Conservation (phyloP, 1,284 basidiomycete genomes). For the Cryptococcus sp. region DNA sequence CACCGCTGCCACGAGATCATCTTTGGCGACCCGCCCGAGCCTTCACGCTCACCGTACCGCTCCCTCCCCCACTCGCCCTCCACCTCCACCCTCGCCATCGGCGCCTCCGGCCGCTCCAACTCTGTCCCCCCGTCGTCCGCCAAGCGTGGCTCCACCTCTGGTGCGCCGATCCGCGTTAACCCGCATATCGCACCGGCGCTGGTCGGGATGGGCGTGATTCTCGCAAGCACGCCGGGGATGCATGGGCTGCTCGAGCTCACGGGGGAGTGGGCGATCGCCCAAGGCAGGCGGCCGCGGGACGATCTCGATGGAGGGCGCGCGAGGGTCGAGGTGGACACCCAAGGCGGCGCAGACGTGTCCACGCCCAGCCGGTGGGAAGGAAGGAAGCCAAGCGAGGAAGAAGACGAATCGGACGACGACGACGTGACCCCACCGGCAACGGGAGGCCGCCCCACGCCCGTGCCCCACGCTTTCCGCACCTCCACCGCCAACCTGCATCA, state of each 20-base stretch:
- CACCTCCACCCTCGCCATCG: conserved; percentile 11
- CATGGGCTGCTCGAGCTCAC: conserved; percentile 67
- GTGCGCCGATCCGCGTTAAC: conserved; percentile 70
- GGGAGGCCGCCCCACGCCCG: conserved; percentile 7
- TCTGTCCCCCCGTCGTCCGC: neutral
- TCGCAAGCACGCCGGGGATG: conserved; percentile 74
- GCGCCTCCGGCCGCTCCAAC: neutral
- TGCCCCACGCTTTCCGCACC: conserved; percentile 1
- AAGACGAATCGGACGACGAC: conserved; percentile 51
- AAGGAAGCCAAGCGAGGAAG: conserved; percentile 10
- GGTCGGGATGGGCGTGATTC: conserved; percentile 78
- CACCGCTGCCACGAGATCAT: conserved; percentile 96
- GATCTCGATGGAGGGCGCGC: conserved; percentile 34
- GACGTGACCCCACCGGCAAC: conserved; percentile 19
- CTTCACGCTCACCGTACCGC: conserved; percentile 60
- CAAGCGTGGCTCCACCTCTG: conserved; percentile 62
- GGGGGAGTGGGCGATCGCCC: conserved; percentile 83
- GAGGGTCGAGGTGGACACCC: conserved; percentile 42
- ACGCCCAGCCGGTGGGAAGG: conserved; percentile 10
- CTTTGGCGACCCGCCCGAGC: conserved; percentile 78
- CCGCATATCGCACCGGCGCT: conserved; percentile 68
- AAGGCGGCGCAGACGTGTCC: conserved; percentile 45
- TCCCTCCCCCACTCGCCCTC: conserved; percentile 53
- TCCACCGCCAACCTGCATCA: conserved; percentile 6
- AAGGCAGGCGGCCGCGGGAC: conserved; percentile 59